Evolutionary conservation across 139 green algal genomes (phyloP).

Genomic region (Coelastrella sp.): DNA sequence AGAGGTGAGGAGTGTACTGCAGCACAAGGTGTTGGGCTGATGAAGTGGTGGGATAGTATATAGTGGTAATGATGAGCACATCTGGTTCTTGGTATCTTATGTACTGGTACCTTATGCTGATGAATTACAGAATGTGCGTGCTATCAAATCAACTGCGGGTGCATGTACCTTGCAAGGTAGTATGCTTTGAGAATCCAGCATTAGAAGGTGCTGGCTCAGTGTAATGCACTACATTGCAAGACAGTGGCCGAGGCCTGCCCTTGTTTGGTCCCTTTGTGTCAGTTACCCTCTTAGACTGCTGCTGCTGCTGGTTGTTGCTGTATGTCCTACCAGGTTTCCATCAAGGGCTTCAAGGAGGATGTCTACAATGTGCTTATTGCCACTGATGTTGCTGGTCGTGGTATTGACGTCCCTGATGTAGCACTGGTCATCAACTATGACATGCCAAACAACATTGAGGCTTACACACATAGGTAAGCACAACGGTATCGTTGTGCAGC

Average conservation of each 20-base stretch:
- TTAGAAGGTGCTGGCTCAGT: too few relatives aligned
- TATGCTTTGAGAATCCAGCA: too few relatives aligned
- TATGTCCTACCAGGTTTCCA: conserved; percentile 35
- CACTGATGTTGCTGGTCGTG: conserved; percentile 97
- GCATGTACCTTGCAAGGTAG: background rate
- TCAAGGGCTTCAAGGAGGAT: conserved; percentile 72
- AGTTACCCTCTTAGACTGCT: too few relatives aligned
- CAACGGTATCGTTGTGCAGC: background rate
- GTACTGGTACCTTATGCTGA: too few relatives aligned
- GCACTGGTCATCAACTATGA: conserved; percentile 98
- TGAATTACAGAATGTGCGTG: too few relatives aligned
- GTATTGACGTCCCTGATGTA: conserved; percentile 96
- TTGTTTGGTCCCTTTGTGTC: too few relatives aligned
- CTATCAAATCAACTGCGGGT: background rate
- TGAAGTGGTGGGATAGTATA: too few relatives aligned
- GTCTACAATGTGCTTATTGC: conserved; percentile 95
- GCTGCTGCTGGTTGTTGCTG: background rate
- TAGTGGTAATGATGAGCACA: too few relatives aligned
- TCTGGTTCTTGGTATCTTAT: too few relatives aligned
- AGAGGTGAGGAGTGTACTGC: conserved; percentile 68
- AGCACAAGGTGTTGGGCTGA: background rate
- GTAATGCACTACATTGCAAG: too few relatives aligned
- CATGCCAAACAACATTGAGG: conserved; percentile 95
- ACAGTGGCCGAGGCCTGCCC: too few relatives aligned
- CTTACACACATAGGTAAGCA: conserved; percentile 91